Percentiles rank a stretch among this genome's conserved stretches.
Conservation (phyloP, 345 rosid species). For the Citrus sinensis region DNA sequence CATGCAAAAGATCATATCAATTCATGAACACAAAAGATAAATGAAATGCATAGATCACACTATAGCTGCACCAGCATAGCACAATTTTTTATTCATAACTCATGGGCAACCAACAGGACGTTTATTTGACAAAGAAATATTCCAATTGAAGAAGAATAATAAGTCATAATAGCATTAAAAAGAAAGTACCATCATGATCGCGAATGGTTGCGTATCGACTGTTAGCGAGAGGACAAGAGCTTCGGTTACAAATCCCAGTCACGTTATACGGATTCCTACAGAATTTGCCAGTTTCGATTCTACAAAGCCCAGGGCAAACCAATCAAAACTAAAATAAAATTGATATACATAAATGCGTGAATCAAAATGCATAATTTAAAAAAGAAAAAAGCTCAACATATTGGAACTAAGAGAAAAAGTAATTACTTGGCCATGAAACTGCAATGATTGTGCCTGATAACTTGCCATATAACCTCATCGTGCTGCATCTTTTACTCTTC, state of each 20-base stretch:
- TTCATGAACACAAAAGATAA: not conserved
- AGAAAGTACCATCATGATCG: slow-evolving; percentile 68
- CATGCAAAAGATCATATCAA: not conserved
- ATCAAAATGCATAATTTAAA: not conserved
- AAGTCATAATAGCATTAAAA: not conserved
- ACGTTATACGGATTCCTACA: slow-evolving; percentile 95
- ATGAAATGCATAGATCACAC: not conserved
- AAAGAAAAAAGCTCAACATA: not conserved
- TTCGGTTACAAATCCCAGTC: slow-evolving; percentile 88
- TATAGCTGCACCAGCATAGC: not conserved
- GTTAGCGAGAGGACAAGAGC: slow-evolving; percentile 97
- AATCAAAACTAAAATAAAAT: not conserved
- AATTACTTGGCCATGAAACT: slow-evolving; percentile 93
- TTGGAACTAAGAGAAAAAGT: not conserved
- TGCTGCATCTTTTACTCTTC: slow-evolving; percentile 63
- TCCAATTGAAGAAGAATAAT: not conserved
- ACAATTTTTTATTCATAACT: not conserved
- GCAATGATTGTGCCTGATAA: slow-evolving; percentile 95
- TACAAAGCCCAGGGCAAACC: slow-evolving; percentile 22
- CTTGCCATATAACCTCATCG: slow-evolving; percentile 97
- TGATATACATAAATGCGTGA: not conserved
- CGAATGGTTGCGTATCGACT: slow-evolving; percentile 95
- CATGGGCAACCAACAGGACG: not conserved
- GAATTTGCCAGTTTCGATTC: slow-evolving; percentile 82
- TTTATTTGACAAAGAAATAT: not conserved